Conservation (phyloP, 192 early-diverging fungal species). For the Funneliformis geosporum region DNA sequence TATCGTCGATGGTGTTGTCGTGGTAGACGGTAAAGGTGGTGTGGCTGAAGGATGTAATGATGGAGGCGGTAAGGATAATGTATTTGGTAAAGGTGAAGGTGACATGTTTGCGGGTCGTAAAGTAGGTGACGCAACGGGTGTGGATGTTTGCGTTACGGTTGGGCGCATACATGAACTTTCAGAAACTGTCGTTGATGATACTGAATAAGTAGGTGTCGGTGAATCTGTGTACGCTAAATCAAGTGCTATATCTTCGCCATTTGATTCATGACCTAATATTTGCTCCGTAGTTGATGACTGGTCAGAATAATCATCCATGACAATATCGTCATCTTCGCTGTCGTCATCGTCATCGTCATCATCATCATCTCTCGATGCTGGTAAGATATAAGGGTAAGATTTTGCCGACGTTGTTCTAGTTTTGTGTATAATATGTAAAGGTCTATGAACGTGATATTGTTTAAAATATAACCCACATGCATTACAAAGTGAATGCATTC, state of each 20-base stretch:
- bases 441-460: constrained; percentile 81
- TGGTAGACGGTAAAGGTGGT: not conserved
- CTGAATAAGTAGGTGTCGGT: constrained; percentile 4
- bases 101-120: not conserved
- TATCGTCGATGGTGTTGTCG: not conserved
- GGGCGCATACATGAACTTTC: not conserved
- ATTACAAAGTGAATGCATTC: constrained; percentile 86
- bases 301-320: not conserved
- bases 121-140: constrained; percentile 8
- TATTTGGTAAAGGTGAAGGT: not conserved
- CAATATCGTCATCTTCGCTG: not conserved
- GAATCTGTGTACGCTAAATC: constrained; percentile 1
- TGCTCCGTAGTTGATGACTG: constrained; percentile 5
- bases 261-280: constrained; percentile 1
- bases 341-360: not conserved
- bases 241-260: constrained; percentile 3
- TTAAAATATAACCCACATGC: constrained; percentile 93
- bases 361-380: constrained; percentile 13
- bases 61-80: not conserved
- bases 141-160: constrained; percentile 10
- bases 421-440: constrained; percentile 61
- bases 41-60: not conserved
- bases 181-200: not conserved
- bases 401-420: constrained; percentile 30
- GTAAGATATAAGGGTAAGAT: constrained; percentile 33